These are phyloP conservation scores for Phytophthora lateralis DNA, from an alignment of 352 stramenopile genomes.

Conservation along the genomic window DNA sequence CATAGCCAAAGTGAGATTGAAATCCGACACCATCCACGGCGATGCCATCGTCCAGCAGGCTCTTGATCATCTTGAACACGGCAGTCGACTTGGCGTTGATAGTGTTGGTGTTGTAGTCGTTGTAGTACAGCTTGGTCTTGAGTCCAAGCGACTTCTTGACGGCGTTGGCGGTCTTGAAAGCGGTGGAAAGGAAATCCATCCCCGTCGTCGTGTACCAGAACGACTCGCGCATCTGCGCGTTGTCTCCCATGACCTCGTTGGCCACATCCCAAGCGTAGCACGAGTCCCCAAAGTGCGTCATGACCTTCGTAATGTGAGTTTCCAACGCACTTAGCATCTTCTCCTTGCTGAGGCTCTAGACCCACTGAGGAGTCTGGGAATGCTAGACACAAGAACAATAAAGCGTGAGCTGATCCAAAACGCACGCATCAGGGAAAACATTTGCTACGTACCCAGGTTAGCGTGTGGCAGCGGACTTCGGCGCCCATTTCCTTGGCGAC, in stretches of 20 bases:
- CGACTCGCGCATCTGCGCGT: conserved; percentile 28
- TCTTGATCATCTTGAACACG: conserved; percentile 26
- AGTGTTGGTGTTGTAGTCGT: conserved; percentile 39
- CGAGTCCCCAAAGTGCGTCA: conserved; percentile 36
- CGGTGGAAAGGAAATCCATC: conserved; percentile 36
- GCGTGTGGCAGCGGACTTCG: conserved; percentile 39
- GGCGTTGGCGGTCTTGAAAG: conserved; percentile 33
- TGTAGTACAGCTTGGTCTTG: conserved; percentile 37
- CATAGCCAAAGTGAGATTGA: conserved; percentile 23
- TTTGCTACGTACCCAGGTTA: conserved; percentile 16
- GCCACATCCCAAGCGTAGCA: conserved; percentile 44
- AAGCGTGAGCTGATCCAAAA: conserved; percentile 1
- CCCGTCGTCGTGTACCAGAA: conserved; percentile 45
- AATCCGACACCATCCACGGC: conserved; percentile 30
- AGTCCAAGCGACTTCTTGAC: conserved; percentile 35
- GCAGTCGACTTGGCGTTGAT: conserved; percentile 39
- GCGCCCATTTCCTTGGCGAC: conserved; percentile 28
- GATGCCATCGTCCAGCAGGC: conserved; percentile 22
- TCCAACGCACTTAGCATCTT: conserved; percentile 16
- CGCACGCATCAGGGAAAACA: not conserved
- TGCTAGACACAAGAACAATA: conserved; percentile 17
- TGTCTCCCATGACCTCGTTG: conserved; percentile 41
- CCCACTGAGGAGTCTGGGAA: conserved; percentile 33
- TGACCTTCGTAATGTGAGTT: conserved; percentile 41
- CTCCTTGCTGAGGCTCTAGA: conserved; percentile 15